Evolutionary conservation across 164 flowering plant genomes (phyloP).

Genomic region (Paratinospora sagittata): DNA sequence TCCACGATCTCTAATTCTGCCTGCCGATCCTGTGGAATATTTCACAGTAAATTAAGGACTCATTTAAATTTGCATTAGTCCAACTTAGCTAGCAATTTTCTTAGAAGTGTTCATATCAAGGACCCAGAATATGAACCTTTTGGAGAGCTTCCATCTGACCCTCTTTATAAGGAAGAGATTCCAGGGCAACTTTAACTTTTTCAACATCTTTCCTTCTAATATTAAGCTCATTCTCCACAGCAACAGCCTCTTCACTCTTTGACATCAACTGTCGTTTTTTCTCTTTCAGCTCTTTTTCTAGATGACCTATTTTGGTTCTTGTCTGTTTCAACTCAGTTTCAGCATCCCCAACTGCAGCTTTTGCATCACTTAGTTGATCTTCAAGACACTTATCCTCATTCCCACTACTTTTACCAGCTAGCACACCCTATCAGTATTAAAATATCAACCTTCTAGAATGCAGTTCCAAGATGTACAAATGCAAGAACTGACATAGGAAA

Average conservation of each 20-base stretch:
- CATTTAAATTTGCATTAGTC: background rate
- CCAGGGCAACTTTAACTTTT: constrained; percentile 39
- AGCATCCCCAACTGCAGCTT: constrained; percentile 78
- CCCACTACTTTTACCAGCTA: constrained; percentile 93
- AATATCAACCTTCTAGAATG: background rate
- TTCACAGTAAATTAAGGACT: background rate
- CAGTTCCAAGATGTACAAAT: background rate
- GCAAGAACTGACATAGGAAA: background rate
- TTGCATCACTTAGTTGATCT: constrained; percentile 90
- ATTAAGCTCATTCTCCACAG: constrained; percentile 68
- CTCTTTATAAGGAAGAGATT: constrained; percentile 65
- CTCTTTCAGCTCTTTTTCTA: constrained; percentile 78
- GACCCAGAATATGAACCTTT: constrained; percentile 39
- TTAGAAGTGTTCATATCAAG: background rate
- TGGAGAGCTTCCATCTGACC: constrained; percentile 77
- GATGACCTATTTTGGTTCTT: constrained; percentile 66
- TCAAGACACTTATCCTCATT: constrained; percentile 94
- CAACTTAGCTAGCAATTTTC: background rate
- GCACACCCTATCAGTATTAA: constrained; percentile 52
- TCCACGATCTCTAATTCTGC: constrained; percentile 59
- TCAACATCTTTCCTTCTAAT: constrained; percentile 59
- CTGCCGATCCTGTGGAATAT: constrained; percentile 55
- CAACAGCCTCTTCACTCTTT: constrained; percentile 70
- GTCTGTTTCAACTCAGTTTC: constrained; percentile 85
- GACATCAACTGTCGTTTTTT: constrained; percentile 55